Evolutionary conservation across 2,329 filamentous ascomycete genomes (phyloP), one percentile per base, ranked within the genome.

Genomic region (Sclerotinia spermophila): DNA sequence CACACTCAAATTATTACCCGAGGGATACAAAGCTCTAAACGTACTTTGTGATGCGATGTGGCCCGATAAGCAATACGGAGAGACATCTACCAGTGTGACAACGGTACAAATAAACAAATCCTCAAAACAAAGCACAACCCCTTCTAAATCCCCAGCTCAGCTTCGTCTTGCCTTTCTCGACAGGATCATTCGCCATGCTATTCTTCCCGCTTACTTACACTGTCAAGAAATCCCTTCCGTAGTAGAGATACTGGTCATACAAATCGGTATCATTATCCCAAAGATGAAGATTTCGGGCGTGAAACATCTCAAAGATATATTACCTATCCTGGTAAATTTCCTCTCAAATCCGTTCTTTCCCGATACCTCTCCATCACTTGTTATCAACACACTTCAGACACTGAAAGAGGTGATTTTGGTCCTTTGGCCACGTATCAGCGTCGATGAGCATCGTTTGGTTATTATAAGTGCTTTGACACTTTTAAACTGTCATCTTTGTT

Each of bases 301-400:
- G 40, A 92, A 90, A 76, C 89, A 94, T 78, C 81, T 94, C 1
- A 88, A 89, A 82, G 86, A 89, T 60, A 80, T 67, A n/a, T 33
- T 71, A 5, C 64, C 66, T 21, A n/a, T 56, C n/a, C 10, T 80
- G 92, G 24, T 87, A 87, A 3, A 82, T 83, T 55, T 90, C 13
- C 82, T 97, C 62, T 84, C 86, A 3, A 89, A 94, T 76, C 89
- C 92, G 0, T 92, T 96, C 77, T 85, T 86, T 1, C 81, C 85
- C 15, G 83, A 85, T 1, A 83, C 86, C 72, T 82, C 85, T 1
- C 81, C 83, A 0, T 27, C n/a, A 3, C 81, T 90, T 1, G 80
- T 93, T 1, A 68, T 84, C 0, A 82, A 86, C 0, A 85, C 71
- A 4, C 55, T 74, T 27, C 42, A 82, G 21, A 84, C 88, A 1